Percentiles rank a stretch among this genome's conserved stretches.
Conservation (phyloP, 177 flowering plant genomes). For the Telopea speciosissima region DNA sequence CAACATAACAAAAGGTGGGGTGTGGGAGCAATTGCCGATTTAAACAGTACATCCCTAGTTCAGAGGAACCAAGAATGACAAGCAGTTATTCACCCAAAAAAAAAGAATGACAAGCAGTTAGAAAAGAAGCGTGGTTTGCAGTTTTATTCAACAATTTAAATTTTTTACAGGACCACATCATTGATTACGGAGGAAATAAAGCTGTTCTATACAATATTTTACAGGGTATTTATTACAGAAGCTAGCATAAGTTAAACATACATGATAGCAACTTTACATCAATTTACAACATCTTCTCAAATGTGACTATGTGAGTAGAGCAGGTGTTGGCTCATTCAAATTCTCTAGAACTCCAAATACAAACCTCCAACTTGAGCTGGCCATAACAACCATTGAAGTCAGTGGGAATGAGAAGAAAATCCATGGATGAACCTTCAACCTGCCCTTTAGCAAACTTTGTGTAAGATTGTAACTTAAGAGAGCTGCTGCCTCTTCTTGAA, state of each 20-base stretch:
- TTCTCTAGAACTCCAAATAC: conserved; percentile 41
- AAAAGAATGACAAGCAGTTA: neutral
- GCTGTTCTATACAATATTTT: neutral
- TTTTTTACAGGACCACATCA: neutral
- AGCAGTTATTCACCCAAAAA: too few species aligned
- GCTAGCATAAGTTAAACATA: conserved; percentile 4
- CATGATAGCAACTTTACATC: neutral
- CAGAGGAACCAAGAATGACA: too few species aligned
- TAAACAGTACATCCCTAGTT: neutral
- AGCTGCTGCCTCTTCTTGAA: conserved; percentile 29
- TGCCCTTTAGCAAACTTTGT: conserved; percentile 24
- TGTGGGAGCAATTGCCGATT: too few species aligned
- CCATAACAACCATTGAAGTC: conserved; percentile 26
- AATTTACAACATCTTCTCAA: neutral
- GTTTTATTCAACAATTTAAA: neutral
- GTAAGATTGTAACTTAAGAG: conserved; percentile 36
- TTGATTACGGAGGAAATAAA: conserved; percentile 2
- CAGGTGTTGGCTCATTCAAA: conserved; percentile 7
- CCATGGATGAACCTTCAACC: conserved; percentile 32
- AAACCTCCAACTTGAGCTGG: conserved; percentile 42
- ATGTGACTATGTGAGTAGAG: neutral
- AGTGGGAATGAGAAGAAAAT: conserved; percentile 52
- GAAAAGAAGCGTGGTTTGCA: neutral
- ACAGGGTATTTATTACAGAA: conserved; percentile 9
- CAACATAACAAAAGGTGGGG: too few species aligned